phyloP scores from a whole-genome alignment of 768 basidiomycete genomes.

The Antrodiella citrinella region DNA sequence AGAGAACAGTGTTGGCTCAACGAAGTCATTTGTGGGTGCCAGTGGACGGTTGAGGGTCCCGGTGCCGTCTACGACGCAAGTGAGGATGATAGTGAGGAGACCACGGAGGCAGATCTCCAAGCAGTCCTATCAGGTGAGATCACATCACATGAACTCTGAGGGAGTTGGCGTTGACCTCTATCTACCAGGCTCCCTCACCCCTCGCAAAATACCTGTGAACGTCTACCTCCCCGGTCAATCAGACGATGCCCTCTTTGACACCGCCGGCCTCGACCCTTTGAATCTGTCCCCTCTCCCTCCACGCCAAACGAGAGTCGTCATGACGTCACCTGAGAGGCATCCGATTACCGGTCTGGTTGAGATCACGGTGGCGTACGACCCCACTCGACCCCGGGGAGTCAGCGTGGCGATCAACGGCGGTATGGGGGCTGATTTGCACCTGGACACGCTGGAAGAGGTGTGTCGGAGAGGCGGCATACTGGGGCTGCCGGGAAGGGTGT shows the following conservation, averaged over 20 bases:
- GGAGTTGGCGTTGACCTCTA: not conserved
- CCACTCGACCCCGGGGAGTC: constrained; percentile 44
- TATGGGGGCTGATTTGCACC: constrained; percentile 37
- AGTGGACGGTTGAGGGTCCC: constrained; percentile 54
- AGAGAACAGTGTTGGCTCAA: constrained; percentile 83
- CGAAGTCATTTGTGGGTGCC: constrained; percentile 49
- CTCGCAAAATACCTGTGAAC: constrained; percentile 66
- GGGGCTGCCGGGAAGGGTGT: constrained; percentile 62
- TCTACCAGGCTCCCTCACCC: constrained; percentile 39
- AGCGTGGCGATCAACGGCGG: constrained; percentile 50
- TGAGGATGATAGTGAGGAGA: constrained; percentile 18
- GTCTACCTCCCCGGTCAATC: constrained; percentile 42
- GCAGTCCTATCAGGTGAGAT: constrained; percentile 54
- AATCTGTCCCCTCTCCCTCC: constrained; percentile 18
- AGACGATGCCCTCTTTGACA: constrained; percentile 30
- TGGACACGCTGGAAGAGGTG: constrained; percentile 56
- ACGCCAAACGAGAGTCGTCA: constrained; percentile 33
- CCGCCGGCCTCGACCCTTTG: constrained; percentile 28
- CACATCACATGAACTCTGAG: constrained; percentile 5
- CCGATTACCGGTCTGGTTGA: constrained; percentile 60
- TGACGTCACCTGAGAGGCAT: constrained; percentile 59
- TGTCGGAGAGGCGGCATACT: constrained; percentile 65
- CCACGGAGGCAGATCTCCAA: constrained; percentile 49
- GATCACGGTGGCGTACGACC: constrained; percentile 56
- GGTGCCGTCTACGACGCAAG: constrained; percentile 18